A percentile compares a stretch with the other conserved stretches of the same genome.
Conservation (phyloP, 148 eudicot species). For the Cornus florida region DNA sequence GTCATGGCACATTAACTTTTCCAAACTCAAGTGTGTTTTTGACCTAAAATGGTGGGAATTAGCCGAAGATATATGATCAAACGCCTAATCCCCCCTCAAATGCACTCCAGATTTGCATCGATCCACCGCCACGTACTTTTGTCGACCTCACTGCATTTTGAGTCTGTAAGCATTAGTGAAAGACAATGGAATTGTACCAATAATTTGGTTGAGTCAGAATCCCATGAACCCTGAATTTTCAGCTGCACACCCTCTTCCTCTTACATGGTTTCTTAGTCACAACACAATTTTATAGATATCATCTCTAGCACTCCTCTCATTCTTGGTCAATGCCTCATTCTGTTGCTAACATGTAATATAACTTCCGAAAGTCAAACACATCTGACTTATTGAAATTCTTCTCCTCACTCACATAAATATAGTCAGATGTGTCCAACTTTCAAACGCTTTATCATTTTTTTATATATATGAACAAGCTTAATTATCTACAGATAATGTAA, state of each 20-base stretch:
- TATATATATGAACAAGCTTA: too few relatives aligned
- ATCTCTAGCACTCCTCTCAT: not conserved
- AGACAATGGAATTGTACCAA: not conserved
- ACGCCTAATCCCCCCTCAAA: not conserved
- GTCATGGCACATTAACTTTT: not conserved
- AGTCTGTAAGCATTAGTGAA: conserved; percentile 4
- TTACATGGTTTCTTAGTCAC: not conserved
- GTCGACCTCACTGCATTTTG: not conserved
- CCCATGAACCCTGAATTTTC: not conserved
- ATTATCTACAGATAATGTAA: too few relatives aligned
- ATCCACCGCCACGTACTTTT: not conserved
- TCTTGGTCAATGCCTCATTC: not conserved
- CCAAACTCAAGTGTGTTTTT: conserved; percentile 4
- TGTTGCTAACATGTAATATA: not conserved
- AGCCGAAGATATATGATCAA: not conserved
- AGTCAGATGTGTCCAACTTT: too few relatives aligned
- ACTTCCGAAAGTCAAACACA: too few relatives aligned
- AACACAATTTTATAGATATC: not conserved
- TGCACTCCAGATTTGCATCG: not conserved
- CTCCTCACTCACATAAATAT: too few relatives aligned
- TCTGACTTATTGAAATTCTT: too few relatives aligned
- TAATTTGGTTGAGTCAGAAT: conserved; percentile 13
- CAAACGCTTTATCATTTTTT: too few relatives aligned
- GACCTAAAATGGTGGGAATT: conserved; percentile 2
- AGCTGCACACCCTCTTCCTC: not conserved